phyloP scores from a whole-genome alignment of 495 filamentous ascomycete genomes.

The Aspergillus incahuasiensis region DNA sequence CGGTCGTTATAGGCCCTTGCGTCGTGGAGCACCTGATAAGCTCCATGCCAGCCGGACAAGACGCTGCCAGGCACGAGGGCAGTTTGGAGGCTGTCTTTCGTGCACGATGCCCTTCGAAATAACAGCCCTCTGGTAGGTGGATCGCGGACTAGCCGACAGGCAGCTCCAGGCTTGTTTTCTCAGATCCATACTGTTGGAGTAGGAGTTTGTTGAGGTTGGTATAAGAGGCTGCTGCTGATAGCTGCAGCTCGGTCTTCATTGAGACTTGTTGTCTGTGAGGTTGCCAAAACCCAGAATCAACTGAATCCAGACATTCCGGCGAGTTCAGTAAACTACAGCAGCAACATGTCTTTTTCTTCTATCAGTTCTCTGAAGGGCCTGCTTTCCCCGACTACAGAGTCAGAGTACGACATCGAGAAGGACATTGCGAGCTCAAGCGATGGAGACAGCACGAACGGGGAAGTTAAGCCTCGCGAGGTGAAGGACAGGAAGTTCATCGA shows the following conservation, averaged over 20 bases:
- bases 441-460: constrained; percentile 20
- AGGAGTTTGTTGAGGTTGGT: background rate
- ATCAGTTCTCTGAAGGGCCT: constrained; percentile 32
- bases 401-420: constrained; percentile 40
- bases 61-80: background rate
- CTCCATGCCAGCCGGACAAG: background rate
- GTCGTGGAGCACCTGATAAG: constrained; percentile 16
- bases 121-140: constrained; percentile 4
- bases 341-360: constrained; percentile 35
- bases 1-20: constrained; percentile 29
- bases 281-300: background rate
- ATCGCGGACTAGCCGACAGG: background rate
- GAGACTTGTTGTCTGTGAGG: background rate
- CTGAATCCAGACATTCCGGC: too few species aligned
- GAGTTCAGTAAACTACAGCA: background rate
- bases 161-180: background rate
- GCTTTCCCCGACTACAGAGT: constrained; percentile 27
- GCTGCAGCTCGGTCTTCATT: background rate
- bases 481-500: constrained; percentile 33
- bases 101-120: background rate
- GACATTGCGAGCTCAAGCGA: constrained; percentile 19
- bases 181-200: background rate
- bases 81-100: background rate
- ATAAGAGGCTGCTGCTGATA: background rate
- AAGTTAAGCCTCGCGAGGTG: constrained; percentile 16